Conservation (phyloP, 371 early-diverging fungal genomes). For the Gilbertella persicaria region DNA sequence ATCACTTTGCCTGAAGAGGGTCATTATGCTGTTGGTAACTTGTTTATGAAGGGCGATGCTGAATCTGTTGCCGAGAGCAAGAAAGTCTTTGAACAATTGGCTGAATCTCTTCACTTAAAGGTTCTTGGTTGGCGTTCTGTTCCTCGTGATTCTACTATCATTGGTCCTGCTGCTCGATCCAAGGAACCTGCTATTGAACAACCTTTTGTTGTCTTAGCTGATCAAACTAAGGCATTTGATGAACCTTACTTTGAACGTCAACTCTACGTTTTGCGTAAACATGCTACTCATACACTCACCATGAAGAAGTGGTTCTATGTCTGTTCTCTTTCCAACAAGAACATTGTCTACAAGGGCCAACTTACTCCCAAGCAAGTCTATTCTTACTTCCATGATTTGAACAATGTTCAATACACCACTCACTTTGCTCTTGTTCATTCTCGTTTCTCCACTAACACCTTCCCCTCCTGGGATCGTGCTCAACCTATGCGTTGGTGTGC, state of each 20-base stretch:
- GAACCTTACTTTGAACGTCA: slow-evolving; percentile 80
- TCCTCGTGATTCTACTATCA: slow-evolving; percentile 81
- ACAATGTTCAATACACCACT: slow-evolving; percentile 75
- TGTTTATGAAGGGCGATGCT: slow-evolving; percentile 84
- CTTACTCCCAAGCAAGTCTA: slow-evolving; percentile 94
- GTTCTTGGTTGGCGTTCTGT: slow-evolving; percentile 92
- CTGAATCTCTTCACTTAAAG: slow-evolving; percentile 65
- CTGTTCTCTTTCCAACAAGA: slow-evolving; percentile 90
- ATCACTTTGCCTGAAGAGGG: slow-evolving; percentile 74
- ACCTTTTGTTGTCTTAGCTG: slow-evolving; percentile 76
- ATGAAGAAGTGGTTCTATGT: slow-evolving; percentile 93
- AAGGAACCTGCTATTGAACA: slow-evolving; percentile 95
- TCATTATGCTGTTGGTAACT: slow-evolving; percentile 92
- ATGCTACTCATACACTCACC: slow-evolving; percentile 77
- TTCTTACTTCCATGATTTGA: slow-evolving; percentile 87
- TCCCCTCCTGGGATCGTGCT: slow-evolving; percentile 97
- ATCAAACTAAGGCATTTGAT: slow-evolving; percentile 55
- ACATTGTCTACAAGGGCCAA: slow-evolving; percentile 96
- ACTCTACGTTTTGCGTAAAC: slow-evolving; percentile 89
- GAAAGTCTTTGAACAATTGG: slow-evolving; percentile 76
- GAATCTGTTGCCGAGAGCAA: slow-evolving; percentile 67
- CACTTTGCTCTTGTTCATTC: slow-evolving; percentile 97
- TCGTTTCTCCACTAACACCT: slow-evolving; percentile 98
- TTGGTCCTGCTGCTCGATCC: slow-evolving; percentile 86
- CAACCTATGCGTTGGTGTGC: slow-evolving; percentile 97